These are phyloP conservation scores for Geum urbanum DNA, from an alignment of 306 rosid species.

Conservation along the genomic window DNA sequence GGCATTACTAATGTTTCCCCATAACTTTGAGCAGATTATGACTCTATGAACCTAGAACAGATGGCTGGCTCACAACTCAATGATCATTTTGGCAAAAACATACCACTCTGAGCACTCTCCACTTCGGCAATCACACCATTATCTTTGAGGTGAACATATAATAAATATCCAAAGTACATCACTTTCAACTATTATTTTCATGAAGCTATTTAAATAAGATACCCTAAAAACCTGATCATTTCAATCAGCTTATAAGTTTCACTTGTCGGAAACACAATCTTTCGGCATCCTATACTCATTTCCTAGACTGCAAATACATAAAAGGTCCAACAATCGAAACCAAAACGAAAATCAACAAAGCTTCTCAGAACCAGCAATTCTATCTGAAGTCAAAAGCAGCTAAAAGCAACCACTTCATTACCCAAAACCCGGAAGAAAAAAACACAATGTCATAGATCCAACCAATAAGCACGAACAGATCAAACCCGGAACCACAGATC, in stretches of 20 bases:
- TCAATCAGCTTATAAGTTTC: not conserved
- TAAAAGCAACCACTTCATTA: not conserved
- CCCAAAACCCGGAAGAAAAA: not conserved
- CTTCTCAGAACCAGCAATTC: not conserved
- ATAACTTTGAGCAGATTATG: not conserved
- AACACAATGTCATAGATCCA: constrained; percentile 14
- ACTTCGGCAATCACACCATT: not conserved
- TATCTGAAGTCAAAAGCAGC: constrained; percentile 5
- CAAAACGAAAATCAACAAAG: not conserved
- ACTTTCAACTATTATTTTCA: not conserved
- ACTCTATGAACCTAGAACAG: not conserved
- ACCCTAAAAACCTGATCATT: not conserved
- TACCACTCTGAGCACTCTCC: not conserved
- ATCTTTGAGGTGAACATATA: not conserved
- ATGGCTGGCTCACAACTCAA: not conserved
- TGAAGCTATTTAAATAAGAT: not conserved
- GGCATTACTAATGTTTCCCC: not conserved
- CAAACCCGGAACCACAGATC: constrained; percentile 71
- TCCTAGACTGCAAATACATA: not conserved
- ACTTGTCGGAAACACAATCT: no score
- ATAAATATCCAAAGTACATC: not conserved
- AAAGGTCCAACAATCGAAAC: not conserved
- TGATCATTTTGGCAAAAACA: not conserved
- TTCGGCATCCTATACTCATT: not conserved
- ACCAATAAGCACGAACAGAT: constrained; percentile 29